A percentile compares a stretch with the other conserved stretches of the same genome.
Conservation (phyloP, 2,329 filamentous ascomycete species). For the Hypoxylon rubiginosum region DNA sequence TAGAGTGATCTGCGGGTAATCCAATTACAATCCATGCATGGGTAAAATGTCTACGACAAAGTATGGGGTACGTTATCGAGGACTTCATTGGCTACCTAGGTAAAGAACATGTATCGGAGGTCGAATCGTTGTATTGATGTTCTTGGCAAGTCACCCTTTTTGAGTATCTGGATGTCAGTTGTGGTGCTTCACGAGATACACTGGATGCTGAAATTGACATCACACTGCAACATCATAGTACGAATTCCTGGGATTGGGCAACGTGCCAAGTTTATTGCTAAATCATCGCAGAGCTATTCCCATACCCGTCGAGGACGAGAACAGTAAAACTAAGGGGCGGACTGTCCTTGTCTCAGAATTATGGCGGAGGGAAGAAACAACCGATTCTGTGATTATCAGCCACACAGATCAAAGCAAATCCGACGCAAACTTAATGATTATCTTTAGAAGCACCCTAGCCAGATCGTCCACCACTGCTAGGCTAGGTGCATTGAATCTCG, state of each 20-base stretch:
- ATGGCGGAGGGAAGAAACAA: background rate
- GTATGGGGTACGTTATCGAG: slow-evolving; percentile 11
- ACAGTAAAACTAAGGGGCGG: background rate
- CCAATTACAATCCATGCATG: slow-evolving; percentile 25
- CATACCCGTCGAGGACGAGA: background rate
- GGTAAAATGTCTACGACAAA: slow-evolving; percentile 30
- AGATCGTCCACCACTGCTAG: background rate
- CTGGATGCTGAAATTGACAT: background rate
- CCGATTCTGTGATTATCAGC: background rate
- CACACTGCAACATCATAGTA: background rate
- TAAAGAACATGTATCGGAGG: background rate
- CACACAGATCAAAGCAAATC: background rate
- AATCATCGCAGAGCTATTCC: slow-evolving; percentile 7
- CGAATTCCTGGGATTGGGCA: background rate
- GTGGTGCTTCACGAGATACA: background rate
- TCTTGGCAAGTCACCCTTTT: slow-evolving; percentile 5
- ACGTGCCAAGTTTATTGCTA: slow-evolving; percentile 4
- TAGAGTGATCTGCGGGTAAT: slow-evolving; percentile 25
- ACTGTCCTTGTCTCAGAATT: background rate
- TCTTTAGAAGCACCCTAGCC: background rate
- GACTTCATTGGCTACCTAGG: slow-evolving; percentile 32
- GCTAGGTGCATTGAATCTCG: background rate
- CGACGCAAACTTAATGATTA: background rate
- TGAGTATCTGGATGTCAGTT: background rate
- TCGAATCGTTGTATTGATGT: background rate